Evolutionary conservation across 805 yeast genomes (phyloP), one percentile per base, ranked within the genome.

Genomic region (Metschnikowia baotianmanensis): DNA sequence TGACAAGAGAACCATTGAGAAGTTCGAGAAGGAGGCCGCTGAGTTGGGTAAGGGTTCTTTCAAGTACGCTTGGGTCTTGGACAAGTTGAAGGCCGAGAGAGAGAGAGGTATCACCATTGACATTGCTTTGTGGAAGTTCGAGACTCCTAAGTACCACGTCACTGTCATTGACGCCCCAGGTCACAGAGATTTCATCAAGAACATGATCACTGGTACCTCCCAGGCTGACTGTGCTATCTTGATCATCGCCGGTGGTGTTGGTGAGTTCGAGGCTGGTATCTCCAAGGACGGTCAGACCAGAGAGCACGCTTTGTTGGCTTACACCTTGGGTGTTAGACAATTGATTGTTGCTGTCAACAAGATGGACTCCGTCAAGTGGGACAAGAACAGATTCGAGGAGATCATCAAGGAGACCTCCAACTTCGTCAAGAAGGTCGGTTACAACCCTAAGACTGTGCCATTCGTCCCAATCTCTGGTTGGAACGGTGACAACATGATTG

Each of bases 51-150:
- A 86, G 82, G 93, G 95, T 75, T 88, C 96, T 67, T 89, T 88
- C 88, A 87, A 88, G 77, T 85, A 87, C 85, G 96, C 96, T 63
- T 87, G 96, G 96, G 95, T 88, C 61, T 80, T 88, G 72, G 96
- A 88, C 80, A 87, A 87, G 74, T 78, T 88, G 60, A 85, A 86
- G 85, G 95, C 95, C 67, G 96, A 88, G 79, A 83, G 96, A 75
- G 91, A 85, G 74, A 85, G 96, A 78, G 96, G 96, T 84, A 87
- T 87, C 79, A 87, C 96, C 69, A 87, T 87, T 63, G 95, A 87
- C 72, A 86, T 87, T 59, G 91, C 95, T 71, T 79, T 86, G 64
- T 84, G 95, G 84, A 83, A 84, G 76, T 86, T 87, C 82, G 91
- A 85, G 76, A 86, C 95, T 69, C 88, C 89, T 62, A 84, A 82